These are phyloP conservation scores for Acanthamoeba culbertsoni DNA, from an alignment of 208 protist genomes.

Conservation along the genomic window DNA sequence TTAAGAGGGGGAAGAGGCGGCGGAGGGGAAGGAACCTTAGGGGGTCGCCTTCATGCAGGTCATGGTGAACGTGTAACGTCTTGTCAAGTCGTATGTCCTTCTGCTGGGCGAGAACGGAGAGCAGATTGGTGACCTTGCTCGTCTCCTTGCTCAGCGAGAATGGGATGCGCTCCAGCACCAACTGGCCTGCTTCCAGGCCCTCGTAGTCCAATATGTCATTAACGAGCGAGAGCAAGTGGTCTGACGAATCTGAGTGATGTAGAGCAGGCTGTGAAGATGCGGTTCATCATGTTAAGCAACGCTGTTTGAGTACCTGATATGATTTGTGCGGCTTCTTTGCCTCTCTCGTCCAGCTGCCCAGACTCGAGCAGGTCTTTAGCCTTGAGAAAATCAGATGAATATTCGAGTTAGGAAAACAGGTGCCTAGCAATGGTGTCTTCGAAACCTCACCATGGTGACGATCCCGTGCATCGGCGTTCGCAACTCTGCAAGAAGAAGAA, in stretches of 20 bases:
- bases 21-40: neutral
- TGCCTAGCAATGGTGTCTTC: neutral
- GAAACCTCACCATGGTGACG: neutral
- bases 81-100: neutral
- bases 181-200: neutral
- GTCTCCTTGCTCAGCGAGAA: constrained; percentile 2
- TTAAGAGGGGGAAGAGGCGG: too few relatives aligned
- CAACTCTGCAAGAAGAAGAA: neutral
- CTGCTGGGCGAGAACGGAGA: neutral
- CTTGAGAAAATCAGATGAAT: neutral
- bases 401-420: neutral
- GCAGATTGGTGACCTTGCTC: neutral
- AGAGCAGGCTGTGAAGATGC: too few relatives aligned
- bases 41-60: constrained; percentile 53
- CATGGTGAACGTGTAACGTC: neutral
- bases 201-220: constrained; percentile 44
- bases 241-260: constrained; percentile 23
- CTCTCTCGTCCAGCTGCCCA: neutral
- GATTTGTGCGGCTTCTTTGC: neutral
- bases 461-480: neutral
- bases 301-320: neutral
- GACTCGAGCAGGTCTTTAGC: neutral
- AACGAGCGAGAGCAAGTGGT: constrained; percentile 18
- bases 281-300: too few relatives aligned
- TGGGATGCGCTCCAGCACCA: neutral